Percentiles rank a stretch among this genome's conserved stretches.
These are phyloP conservation scores for Helotiales sp. DNA, from an alignment of 2,329 filamentous ascomycete species.

Conservation along the genomic window DNA sequence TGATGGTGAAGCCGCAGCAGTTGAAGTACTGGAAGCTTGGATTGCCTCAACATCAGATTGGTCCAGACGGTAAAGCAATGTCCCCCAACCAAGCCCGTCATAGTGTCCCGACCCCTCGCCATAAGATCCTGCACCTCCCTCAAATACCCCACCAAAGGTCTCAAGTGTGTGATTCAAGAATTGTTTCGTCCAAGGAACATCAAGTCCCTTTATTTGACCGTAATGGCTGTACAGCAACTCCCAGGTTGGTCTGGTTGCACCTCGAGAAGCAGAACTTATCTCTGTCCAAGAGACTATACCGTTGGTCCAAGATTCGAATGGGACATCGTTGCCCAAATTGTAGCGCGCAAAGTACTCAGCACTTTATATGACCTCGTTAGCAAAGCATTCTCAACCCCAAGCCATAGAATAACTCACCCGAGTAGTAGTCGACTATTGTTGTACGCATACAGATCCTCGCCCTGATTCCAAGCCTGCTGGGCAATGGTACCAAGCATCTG, in stretches of 20 bases:
- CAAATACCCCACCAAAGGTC: conserved; percentile 7
- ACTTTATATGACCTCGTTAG: not conserved
- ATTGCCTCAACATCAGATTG: conserved; percentile 3
- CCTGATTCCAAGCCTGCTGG: conserved; percentile 51
- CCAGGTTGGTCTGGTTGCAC: conserved; percentile 46
- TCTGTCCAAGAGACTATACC: not conserved
- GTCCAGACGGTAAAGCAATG: conserved; percentile 18
- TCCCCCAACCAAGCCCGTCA: conserved; percentile 19
- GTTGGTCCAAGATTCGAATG: conserved; percentile 39
- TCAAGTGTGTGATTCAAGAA: conserved; percentile 13
- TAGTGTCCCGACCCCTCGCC: conserved; percentile 21
- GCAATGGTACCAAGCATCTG: conserved; percentile 48
- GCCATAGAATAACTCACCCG: conserved; percentile 31
- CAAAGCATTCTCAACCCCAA: too few relatives aligned
- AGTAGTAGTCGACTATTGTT: conserved; percentile 45
- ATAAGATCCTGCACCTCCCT: conserved; percentile 21
- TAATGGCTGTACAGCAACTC: conserved; percentile 51
- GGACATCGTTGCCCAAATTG: conserved; percentile 50
- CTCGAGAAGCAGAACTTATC: conserved; percentile 36
- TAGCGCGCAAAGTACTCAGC: conserved; percentile 48
- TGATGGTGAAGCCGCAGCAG: not conserved
- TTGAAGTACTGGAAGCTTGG: not conserved
- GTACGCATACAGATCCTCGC: conserved; percentile 44
- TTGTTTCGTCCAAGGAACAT: conserved; percentile 18
- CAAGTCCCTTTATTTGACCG: conserved; percentile 42